These are phyloP conservation scores for Chrysanthemum makinoi DNA, from an alignment of 129 eudicot genomes.

Conservation along the genomic window DNA sequence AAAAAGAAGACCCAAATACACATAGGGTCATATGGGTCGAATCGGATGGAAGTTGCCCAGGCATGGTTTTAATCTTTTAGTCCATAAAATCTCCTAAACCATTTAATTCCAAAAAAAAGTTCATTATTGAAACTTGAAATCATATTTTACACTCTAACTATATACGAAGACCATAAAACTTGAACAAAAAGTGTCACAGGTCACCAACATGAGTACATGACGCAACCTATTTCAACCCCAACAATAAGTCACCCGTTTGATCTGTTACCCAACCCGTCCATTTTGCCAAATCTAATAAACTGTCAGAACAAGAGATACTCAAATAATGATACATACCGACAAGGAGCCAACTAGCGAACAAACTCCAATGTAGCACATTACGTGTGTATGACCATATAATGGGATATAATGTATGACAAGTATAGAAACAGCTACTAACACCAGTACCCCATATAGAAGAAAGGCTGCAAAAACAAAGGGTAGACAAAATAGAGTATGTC, in stretches of 20 bases:
- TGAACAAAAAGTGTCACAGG: too few relatives aligned
- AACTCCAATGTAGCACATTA: constrained; percentile 83
- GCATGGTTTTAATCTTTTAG: too few relatives aligned
- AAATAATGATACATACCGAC: constrained; percentile 58
- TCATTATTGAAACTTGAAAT: too few relatives aligned
- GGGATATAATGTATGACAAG: constrained; percentile 70
- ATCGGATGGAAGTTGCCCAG: too few relatives aligned
- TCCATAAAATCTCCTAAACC: too few relatives aligned
- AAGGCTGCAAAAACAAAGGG: constrained; percentile 54
- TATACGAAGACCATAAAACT: too few relatives aligned
- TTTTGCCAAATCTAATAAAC: background rate
- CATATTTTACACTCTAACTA: too few relatives aligned
- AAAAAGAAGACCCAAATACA: too few relatives aligned
- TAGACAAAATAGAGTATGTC: background rate
- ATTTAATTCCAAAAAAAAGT: too few relatives aligned
- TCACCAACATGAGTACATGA: too few relatives aligned
- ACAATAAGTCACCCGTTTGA: background rate
- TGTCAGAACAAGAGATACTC: background rate
- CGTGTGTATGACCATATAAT: constrained; percentile 84
- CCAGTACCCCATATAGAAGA: constrained; percentile 65
- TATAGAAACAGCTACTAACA: constrained; percentile 59
- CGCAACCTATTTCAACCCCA: too few relatives aligned
- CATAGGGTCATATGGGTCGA: too few relatives aligned
- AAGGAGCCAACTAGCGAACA: constrained; percentile 88
- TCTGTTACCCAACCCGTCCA: background rate